Evolutionary conservation across 352 stramenopile genomes (phyloP).

Genomic region (Phytophthora foliorum): DNA sequence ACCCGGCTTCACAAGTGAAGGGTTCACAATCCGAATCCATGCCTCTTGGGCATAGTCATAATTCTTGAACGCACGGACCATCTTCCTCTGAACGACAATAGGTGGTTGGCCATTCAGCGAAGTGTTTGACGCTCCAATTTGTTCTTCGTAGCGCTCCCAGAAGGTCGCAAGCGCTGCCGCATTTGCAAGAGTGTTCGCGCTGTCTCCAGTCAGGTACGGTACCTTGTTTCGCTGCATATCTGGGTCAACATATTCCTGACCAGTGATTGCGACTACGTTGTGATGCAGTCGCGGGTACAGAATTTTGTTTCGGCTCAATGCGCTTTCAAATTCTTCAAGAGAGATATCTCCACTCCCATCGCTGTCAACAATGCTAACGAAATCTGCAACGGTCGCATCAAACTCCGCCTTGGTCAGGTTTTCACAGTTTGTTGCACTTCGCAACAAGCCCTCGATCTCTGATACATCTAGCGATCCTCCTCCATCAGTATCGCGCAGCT

Average conservation of each 20-base stretch:
- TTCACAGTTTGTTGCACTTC: slow-evolving; percentile 70
- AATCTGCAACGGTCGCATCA: slow-evolving; percentile 76
- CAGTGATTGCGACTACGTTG: slow-evolving; percentile 73
- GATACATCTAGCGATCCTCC: slow-evolving; percentile 75
- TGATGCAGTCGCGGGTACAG: slow-evolving; percentile 75
- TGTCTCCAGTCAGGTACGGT: slow-evolving; percentile 59
- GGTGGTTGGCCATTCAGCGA: slow-evolving; percentile 70
- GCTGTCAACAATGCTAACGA: slow-evolving; percentile 81
- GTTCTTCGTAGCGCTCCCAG: slow-evolving; percentile 78
- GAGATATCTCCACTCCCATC: slow-evolving; percentile 88
- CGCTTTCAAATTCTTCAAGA: slow-evolving; percentile 84
- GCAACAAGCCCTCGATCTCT: slow-evolving; percentile 75
- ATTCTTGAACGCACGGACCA: slow-evolving; percentile 88
- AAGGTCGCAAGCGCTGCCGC: slow-evolving; percentile 68
- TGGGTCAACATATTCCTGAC: slow-evolving; percentile 79
- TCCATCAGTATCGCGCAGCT: slow-evolving; percentile 74
- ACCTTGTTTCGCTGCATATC: slow-evolving; percentile 74
- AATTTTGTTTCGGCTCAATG: slow-evolving; percentile 75
- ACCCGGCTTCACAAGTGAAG: slow-evolving; percentile 68
- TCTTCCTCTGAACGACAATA: slow-evolving; percentile 84
- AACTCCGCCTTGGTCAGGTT: slow-evolving; percentile 85
- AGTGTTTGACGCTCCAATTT: slow-evolving; percentile 64
- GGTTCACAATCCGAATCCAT: slow-evolving; percentile 86
- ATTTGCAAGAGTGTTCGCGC: slow-evolving; percentile 57
- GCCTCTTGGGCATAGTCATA: slow-evolving; percentile 91